Evolutionary conservation across 106 monocot species (phyloP).

Genomic region (Dactylorhiza incarnata): DNA sequence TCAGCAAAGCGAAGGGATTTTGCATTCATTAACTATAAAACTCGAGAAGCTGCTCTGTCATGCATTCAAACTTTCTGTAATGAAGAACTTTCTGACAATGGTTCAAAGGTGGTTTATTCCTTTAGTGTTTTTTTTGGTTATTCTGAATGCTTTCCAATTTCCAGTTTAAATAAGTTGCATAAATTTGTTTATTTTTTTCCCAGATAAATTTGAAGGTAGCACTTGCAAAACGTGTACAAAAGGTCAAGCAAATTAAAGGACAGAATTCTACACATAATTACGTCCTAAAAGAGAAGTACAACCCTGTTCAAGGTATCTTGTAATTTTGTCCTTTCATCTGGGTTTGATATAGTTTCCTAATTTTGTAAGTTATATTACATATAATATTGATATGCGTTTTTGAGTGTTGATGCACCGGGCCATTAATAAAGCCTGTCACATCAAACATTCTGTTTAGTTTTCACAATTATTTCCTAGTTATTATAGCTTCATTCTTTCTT

Average conservation of each 20-base stretch:
- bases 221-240: constrained; percentile 69
- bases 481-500: no score
- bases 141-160: neutral
- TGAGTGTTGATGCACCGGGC: no score
- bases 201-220: constrained; percentile 86
- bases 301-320: constrained; percentile 31
- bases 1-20: constrained; percentile 79
- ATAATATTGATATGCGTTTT: no score
- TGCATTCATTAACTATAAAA: constrained; percentile 81
- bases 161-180: neutral
- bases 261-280: constrained; percentile 29
- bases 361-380: no score
- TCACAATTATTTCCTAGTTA: no score
- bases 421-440: no score
- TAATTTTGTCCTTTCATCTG: no score
- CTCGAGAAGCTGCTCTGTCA: constrained; percentile 72
- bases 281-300: constrained; percentile 30
- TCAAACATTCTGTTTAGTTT: no score
- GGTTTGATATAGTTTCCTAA: no score
- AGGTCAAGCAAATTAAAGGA: constrained; percentile 58
- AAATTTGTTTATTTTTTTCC: neutral
- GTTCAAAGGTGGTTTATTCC: constrained; percentile 45
- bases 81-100: constrained; percentile 41
- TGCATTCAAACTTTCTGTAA: constrained; percentile 72
- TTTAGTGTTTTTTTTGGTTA: neutral